These are phyloP conservation scores for Capsella rubella DNA, from an alignment of 441 rosid species.

Conservation along the genomic window DNA sequence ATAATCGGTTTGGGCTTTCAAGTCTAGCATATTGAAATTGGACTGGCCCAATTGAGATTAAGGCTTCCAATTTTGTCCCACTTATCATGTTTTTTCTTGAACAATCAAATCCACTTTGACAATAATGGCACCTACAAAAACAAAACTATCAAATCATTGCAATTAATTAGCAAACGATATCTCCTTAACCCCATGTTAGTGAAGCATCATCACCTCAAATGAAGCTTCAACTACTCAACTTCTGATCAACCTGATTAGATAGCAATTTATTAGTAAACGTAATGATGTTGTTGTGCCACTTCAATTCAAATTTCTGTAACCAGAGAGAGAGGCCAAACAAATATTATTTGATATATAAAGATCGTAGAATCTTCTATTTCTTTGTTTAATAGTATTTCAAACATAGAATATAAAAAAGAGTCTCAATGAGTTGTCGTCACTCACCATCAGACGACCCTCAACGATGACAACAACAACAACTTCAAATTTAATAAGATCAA, in stretches of 20 bases:
- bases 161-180: slow-evolving; percentile 20
- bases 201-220: slow-evolving; percentile 24
- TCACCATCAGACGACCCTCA: slow-evolving; percentile 41
- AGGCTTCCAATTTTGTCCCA: neutral
- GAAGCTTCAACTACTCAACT: neutral
- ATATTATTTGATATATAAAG: too few relatives aligned
- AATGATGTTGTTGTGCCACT: too few relatives aligned
- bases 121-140: neutral
- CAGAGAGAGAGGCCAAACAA: too few relatives aligned
- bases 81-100: neutral
- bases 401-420: neutral
- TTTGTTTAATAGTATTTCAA: slow-evolving; percentile 23
- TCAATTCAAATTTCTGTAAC: too few relatives aligned
- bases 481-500: slow-evolving; percentile 8
- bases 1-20: slow-evolving; percentile 3
- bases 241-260: neutral
- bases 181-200: slow-evolving; percentile 21
- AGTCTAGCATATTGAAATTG: neutral
- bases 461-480: slow-evolving; percentile 17
- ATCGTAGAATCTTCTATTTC: too few relatives aligned
- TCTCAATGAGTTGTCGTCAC: slow-evolving; percentile 45
- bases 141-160: neutral
- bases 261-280: too few relatives aligned
- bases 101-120: neutral
- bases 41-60: neutral